Evolutionary conservation across 2,329 filamentous ascomycete genomes (phyloP).

Genomic region (Ophiostoma piceae): DNA sequence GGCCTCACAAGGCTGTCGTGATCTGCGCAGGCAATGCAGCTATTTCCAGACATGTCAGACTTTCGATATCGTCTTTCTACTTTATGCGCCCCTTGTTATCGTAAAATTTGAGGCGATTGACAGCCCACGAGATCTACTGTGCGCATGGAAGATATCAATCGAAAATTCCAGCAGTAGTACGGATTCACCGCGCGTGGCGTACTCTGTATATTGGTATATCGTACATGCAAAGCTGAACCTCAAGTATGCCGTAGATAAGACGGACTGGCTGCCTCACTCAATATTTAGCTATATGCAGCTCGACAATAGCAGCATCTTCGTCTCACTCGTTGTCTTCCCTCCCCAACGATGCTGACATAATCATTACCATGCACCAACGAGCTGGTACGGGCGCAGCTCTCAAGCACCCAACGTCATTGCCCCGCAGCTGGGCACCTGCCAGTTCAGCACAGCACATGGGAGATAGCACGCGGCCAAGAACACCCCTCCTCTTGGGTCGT

Average conservation of each 20-base stretch:
- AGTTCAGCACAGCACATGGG: slow-evolving; percentile 2
- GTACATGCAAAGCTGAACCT: too few species aligned
- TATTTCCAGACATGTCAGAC: neutral
- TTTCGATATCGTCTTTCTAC: neutral
- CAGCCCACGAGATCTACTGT: too few species aligned
- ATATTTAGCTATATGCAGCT: neutral
- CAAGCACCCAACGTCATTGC: slow-evolving; percentile 3
- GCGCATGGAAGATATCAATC: neutral
- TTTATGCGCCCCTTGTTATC: neutral
- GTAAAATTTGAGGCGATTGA: neutral
- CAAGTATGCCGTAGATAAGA: neutral
- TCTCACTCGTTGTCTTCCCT: too few species aligned
- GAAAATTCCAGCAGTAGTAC: neutral
- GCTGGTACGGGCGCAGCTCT: too few species aligned
- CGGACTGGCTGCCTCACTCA: too few species aligned
- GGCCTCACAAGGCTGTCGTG: slow-evolving; percentile 1
- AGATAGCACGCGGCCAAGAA: neutral
- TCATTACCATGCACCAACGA: neutral
- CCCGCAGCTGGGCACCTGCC: slow-evolving; percentile 6
- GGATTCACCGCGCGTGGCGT: too few species aligned
- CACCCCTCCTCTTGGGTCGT: slow-evolving; percentile 8
- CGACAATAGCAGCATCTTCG: too few species aligned
- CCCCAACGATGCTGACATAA: neutral
- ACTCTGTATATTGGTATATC: too few species aligned
- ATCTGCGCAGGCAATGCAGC: neutral